Evolutionary conservation across 2,329 filamentous ascomycete genomes (phyloP).

Genomic region (Magnaporthales sp.): DNA sequence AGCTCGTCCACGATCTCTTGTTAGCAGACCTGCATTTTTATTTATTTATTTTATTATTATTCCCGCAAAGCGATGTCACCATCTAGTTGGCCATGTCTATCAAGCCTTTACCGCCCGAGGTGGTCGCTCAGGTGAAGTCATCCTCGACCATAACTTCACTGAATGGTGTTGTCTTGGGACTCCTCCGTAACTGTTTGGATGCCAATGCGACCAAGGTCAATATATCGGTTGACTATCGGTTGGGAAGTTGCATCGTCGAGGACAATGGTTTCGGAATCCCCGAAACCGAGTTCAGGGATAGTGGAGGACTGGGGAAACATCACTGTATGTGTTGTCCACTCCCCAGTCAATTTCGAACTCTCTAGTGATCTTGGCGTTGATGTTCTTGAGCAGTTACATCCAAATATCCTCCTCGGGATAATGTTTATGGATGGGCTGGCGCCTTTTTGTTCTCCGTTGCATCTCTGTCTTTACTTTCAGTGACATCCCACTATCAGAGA

Average conservation of each 20-base stretch:
- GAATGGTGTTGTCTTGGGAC: slow-evolving; percentile 59
- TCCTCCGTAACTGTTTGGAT: slow-evolving; percentile 81
- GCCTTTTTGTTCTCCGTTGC: slow-evolving; percentile 71
- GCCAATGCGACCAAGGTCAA: slow-evolving; percentile 61
- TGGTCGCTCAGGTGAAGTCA: slow-evolving; percentile 73
- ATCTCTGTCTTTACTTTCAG: slow-evolving; percentile 64
- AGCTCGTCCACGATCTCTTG: background rate
- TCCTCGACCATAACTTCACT: slow-evolving; percentile 72
- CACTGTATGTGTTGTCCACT: slow-evolving; percentile 49
- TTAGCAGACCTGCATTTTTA: background rate
- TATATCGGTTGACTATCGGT: slow-evolving; percentile 63
- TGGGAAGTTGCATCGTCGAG: slow-evolving; percentile 70
- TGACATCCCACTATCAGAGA: slow-evolving; percentile 61
- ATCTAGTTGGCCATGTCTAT: slow-evolving; percentile 46
- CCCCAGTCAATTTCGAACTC: background rate
- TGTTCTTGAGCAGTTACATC: slow-evolving; percentile 58
- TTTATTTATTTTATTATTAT: too few relatives aligned
- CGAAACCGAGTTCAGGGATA: slow-evolving; percentile 60
- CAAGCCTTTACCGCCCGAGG: slow-evolving; percentile 58
- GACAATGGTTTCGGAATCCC: slow-evolving; percentile 78
- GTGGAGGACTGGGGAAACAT: slow-evolving; percentile 63
- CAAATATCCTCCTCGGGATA: slow-evolving; percentile 43
- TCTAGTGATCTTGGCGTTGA: slow-evolving; percentile 10
- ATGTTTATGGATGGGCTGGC: slow-evolving; percentile 59
- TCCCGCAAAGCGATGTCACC: background rate